Conservation (phyloP, 805 yeast species). For the Yueomyces sinensis region DNA sequence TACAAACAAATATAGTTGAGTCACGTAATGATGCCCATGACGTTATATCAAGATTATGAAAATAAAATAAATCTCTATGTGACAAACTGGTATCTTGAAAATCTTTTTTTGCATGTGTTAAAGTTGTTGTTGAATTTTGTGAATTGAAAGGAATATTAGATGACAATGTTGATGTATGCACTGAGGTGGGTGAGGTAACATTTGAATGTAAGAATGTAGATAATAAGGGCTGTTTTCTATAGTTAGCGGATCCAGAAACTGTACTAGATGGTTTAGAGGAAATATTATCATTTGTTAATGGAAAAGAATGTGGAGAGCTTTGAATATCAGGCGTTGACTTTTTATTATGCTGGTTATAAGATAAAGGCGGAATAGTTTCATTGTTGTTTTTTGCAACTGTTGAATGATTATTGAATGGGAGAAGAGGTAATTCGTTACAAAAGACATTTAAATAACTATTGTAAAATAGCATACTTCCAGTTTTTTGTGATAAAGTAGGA, state of each 20-base stretch:
- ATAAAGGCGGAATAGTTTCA: too few species aligned
- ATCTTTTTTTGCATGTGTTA: not conserved
- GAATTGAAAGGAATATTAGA: not conserved
- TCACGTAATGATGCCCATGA: conserved; percentile 36
- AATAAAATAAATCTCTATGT: conserved; percentile 33
- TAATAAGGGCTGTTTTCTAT: not conserved
- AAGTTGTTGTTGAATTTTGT: not conserved
- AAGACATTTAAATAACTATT: conserved; percentile 47
- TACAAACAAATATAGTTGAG: not conserved
- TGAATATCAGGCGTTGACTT: too few species aligned
- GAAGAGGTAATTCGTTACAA: conserved; percentile 45
- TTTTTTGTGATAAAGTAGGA: conserved; percentile 3
- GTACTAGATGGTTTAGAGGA: too few species aligned
- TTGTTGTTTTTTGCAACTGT: too few species aligned
- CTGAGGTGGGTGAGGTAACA: not conserved
- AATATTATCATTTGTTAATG: too few species aligned
- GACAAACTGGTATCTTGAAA: not conserved
- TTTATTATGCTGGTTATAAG: too few species aligned
- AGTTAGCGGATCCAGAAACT: too few species aligned
- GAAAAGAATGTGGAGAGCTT: too few species aligned
- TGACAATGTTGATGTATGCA: not conserved
- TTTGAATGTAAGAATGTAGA: not conserved
- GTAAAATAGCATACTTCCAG: conserved; percentile 43
- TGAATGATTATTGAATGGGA: conserved; percentile 24
- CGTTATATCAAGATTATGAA: conserved; percentile 43